Percentiles rank a stretch among this genome's conserved stretches.
These are phyloP conservation scores for Eimeria praecox DNA, from an alignment of 169 alveolate genomes.

Conservation along the genomic window DNA sequence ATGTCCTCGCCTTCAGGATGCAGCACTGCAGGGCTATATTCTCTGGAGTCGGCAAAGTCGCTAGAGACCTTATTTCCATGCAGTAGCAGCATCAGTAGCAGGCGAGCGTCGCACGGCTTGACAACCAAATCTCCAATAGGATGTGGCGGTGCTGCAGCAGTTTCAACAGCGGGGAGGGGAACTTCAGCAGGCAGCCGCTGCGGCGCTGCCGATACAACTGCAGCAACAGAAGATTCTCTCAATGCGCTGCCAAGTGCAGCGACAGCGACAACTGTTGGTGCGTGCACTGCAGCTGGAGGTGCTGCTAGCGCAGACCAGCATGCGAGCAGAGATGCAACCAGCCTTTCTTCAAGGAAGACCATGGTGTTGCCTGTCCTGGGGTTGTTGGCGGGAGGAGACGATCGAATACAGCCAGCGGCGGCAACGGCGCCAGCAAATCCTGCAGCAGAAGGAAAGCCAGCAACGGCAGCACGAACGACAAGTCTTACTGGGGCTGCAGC, in stretches of 20 bases:
- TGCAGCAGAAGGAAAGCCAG: not conserved
- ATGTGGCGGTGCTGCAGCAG: not conserved
- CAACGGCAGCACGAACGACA: not conserved
- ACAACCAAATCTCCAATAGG: not conserved
- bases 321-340: not conserved
- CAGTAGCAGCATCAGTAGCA: slow-evolving; percentile 24
- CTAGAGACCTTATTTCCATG: not conserved
- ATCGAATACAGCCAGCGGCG: not conserved
- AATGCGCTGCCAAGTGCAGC: not conserved
- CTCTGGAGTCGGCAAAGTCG: not conserved
- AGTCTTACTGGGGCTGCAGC: slow-evolving; percentile 27
- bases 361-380: not conserved
- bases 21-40: not conserved
- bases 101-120: not conserved
- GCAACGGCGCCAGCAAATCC: not conserved
- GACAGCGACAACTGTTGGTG: not conserved
- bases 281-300: not conserved
- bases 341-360: not conserved
- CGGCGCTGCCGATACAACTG: slow-evolving; percentile 4
- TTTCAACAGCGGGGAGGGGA: not conserved
- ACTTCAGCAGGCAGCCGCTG: slow-evolving; percentile 28
- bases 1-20: not conserved
- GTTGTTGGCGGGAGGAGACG: not conserved
- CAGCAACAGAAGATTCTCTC: not conserved
- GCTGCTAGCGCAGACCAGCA: not conserved